These are phyloP conservation scores for Rauvolfia tetraphylla DNA, from an alignment of 257 asterid genomes.

Conservation along the genomic window DNA sequence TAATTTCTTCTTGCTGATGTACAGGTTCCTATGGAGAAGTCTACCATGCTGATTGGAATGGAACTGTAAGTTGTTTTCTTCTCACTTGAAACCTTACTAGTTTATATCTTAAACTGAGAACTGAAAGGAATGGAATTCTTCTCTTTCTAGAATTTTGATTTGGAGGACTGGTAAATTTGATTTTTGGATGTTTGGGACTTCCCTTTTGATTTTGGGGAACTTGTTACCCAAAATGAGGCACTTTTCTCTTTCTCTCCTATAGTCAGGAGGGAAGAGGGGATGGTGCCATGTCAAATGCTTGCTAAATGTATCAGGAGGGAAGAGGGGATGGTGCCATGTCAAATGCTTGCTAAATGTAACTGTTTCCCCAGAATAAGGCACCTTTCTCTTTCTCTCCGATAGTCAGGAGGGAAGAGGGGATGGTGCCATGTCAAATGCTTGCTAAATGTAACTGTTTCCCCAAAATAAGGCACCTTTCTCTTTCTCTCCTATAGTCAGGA, in stretches of 20 bases:
- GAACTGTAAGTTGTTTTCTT: constrained; percentile 68
- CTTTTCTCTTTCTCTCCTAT: not conserved
- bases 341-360: not conserved
- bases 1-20: not conserved
- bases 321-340: not conserved
- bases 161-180: not conserved
- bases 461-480: not conserved
- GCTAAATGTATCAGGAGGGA: not conserved
- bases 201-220: not conserved
- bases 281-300: not conserved
- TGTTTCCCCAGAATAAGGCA: not conserved
- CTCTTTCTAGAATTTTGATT: not conserved
- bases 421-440: not conserved
- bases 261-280: not conserved
- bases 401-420: not conserved
- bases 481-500: not conserved
- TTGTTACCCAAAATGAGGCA: not conserved
- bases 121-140: not conserved
- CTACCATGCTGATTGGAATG: constrained; percentile 99
- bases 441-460: not conserved
- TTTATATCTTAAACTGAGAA: not conserved
- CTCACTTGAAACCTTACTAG: not conserved
- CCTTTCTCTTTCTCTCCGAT: not conserved
- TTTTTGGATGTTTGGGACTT: not conserved
- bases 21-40: constrained; percentile 99